Evolutionary conservation across 2,329 filamentous ascomycete species (phyloP).

Genomic region (Massarina eburnea): DNA sequence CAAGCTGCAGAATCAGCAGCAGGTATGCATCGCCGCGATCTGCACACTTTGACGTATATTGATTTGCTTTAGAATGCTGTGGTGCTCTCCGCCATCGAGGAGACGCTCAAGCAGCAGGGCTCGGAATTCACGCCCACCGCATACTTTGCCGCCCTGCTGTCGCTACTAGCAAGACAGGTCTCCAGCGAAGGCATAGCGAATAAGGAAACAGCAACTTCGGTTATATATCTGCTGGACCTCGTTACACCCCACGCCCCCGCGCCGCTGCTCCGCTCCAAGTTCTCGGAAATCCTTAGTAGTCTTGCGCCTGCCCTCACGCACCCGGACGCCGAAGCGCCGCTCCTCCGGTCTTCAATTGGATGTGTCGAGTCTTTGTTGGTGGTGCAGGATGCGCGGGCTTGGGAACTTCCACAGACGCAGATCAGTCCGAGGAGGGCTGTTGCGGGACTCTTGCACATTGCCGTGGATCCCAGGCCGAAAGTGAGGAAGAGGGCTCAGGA

Average conservation of each 20-base stretch:
- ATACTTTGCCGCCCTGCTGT: conserved; percentile 94
- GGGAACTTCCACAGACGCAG: conserved; percentile 81
- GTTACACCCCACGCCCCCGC: conserved; percentile 83
- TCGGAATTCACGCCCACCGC: conserved; percentile 81
- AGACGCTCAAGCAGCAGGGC: conserved; percentile 86
- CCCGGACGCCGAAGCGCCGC: conserved; percentile 79
- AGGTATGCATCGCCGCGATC: too few relatives aligned
- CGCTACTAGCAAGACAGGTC: conserved; percentile 78
- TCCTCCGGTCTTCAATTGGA: conserved; percentile 85
- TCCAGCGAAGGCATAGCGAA: conserved; percentile 67
- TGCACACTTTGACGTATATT: too few relatives aligned
- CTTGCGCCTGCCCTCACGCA: conserved; percentile 82
- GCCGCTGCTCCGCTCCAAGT: conserved; percentile 88
- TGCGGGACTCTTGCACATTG: conserved; percentile 79
- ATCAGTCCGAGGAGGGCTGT: conserved; percentile 85
- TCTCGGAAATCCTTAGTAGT: conserved; percentile 85
- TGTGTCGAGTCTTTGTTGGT: conserved; percentile 89
- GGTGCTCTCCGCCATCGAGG: conserved; percentile 87
- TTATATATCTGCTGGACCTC: conserved; percentile 94
- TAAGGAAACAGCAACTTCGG: conserved; percentile 79
- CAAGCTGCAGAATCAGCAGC: conserved; percentile 92
- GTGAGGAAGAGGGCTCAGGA: conserved; percentile 93
- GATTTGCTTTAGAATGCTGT: conserved; percentile 66
- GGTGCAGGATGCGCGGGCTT: conserved; percentile 83
- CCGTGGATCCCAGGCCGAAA: conserved; percentile 87